Percentiles rank a stretch among this genome's conserved stretches.
phyloP scores from a whole-genome alignment of 1,284 basidiomycete species.

The Microbotryum lychnidis-dioicae region DNA sequence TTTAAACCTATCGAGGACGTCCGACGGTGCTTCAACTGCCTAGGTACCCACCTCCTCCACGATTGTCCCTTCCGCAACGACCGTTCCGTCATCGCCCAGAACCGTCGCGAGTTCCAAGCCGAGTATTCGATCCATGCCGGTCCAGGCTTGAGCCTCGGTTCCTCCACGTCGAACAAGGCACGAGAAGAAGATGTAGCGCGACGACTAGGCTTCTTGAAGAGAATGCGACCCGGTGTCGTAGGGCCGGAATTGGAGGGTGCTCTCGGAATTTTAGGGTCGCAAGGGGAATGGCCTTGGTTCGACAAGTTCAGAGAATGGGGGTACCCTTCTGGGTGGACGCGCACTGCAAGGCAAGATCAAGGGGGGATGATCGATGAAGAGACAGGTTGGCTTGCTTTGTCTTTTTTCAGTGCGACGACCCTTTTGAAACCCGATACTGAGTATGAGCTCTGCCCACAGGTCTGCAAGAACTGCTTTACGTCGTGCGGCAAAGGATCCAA shows the following conservation, averaged over 20 bases:
- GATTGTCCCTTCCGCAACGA: conserved; percentile 19
- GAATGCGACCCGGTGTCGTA: conserved; percentile 14
- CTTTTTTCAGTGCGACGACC: too few species aligned
- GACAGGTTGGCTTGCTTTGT: neutral
- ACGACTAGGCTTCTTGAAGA: conserved; percentile 1
- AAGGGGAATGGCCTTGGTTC: conserved; percentile 13
- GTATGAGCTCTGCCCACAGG: neutral
- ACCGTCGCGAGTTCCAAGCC: conserved; percentile 1
- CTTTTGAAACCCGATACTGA: neutral
- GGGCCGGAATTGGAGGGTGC: conserved; percentile 6
- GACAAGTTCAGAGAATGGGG: conserved; percentile 9
- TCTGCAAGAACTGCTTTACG: neutral
- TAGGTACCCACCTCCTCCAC: conserved; percentile 1
- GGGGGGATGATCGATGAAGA: neutral
- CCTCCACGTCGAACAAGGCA: conserved; percentile 3
- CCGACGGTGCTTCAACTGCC: conserved; percentile 25
- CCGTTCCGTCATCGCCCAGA: neutral
- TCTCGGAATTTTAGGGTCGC: neutral
- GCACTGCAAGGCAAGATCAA: too few species aligned
- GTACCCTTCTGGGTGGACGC: conserved; percentile 22
- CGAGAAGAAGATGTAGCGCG: neutral
- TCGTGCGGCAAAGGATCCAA: neutral
- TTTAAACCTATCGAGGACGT: neutral
- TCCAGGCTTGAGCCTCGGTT: neutral
- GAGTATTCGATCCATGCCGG: neutral